These are phyloP conservation scores for Ogataea parapolymorpha DNA, from an alignment of 805 yeast genomes.

Conservation along the genomic window DNA sequence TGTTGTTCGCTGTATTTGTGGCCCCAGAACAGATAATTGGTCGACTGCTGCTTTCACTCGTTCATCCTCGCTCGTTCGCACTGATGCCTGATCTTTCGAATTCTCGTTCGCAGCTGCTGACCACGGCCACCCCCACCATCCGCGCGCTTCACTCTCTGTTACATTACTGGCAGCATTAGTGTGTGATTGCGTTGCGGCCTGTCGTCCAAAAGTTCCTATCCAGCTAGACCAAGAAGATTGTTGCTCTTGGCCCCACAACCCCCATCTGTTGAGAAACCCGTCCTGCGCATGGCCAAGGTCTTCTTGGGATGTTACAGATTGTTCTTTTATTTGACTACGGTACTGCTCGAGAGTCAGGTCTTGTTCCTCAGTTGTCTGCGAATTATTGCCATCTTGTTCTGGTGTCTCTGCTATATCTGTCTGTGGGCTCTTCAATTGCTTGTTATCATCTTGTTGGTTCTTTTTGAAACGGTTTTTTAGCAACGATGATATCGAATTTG, in stretches of 20 bases:
- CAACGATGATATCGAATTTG: constrained; percentile 20
- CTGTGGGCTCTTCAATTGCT: background rate
- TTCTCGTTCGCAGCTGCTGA: background rate
- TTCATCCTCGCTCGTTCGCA: constrained; percentile 16
- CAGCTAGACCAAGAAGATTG: constrained; percentile 12
- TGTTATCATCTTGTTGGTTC: constrained; percentile 6
- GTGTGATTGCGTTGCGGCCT: background rate
- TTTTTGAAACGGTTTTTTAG: constrained; percentile 20
- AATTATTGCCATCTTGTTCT: background rate
- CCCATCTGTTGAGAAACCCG: constrained; percentile 4
- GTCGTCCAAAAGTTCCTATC: constrained; percentile 7
- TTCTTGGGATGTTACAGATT: constrained; percentile 1
- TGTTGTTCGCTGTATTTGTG: constrained; percentile 18
- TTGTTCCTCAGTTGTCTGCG: constrained; percentile 1
- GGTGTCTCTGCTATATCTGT: constrained; percentile 1
- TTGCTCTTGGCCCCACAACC: constrained; percentile 1
- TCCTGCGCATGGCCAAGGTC: background rate
- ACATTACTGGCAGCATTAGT: background rate
- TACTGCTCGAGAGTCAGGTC: constrained; percentile 28
- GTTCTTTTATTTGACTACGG: constrained; percentile 21
- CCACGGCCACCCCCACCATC: constrained; percentile 13
- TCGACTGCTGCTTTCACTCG: constrained; percentile 24
- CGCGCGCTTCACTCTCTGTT: background rate
- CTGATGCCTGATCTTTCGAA: constrained; percentile 1
- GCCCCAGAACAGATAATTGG: constrained; percentile 22